Base-by-base conservation (phyloP, 1,284 basidiomycete species). In the Phellinidium pouzarii region DNA sequence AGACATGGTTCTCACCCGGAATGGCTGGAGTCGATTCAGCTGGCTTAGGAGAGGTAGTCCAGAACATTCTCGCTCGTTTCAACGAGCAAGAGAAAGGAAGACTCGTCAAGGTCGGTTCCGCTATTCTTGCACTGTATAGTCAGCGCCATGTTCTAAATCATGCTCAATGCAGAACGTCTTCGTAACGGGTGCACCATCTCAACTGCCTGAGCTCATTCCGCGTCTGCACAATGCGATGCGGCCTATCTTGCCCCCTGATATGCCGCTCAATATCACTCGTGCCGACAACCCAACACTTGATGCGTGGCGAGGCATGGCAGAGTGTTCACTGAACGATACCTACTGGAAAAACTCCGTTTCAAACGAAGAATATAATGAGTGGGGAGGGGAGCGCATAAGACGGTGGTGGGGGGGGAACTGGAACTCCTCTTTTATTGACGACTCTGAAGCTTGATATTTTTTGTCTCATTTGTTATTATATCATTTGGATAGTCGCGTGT, bases 1-100 rank as follows among this genome's bases (percentile, higher is more conserved):
- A 99, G 68, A 82, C 93, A 0, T 92, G 89, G 75, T 98, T 95
- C 73, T 87, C 92, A 51, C 95, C 96, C 0, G 75, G 76, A 11
- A 94, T 97, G 78, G 94, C 94, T 2, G 96, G 96, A 0, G 77
- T 97, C 20, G 96, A 99, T 67, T 91, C 88, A 19, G 95, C 96
- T 0, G 96, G 96, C 0, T 66, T 99, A 2, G 90, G 87, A 11
- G 96, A 99, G 68, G 82, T 97, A 1, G 71, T 94, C 20, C 89
- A 91, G 59, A 90, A 84, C 66, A 78, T 98, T 31, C 75, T 99
- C 45, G 80, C 83, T n/a, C 78, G 85, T 8, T 96, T 95, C 67
- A 70, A 79, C 3, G 77, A 83, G 36, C 65, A 68, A 59, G 68
- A 74, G 41, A 65, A 85, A 59, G 68, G 68, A 11, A 68, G 79